Conservation (phyloP, 805 yeast species). For the Wickerhamiella qilinensis region DNA sequence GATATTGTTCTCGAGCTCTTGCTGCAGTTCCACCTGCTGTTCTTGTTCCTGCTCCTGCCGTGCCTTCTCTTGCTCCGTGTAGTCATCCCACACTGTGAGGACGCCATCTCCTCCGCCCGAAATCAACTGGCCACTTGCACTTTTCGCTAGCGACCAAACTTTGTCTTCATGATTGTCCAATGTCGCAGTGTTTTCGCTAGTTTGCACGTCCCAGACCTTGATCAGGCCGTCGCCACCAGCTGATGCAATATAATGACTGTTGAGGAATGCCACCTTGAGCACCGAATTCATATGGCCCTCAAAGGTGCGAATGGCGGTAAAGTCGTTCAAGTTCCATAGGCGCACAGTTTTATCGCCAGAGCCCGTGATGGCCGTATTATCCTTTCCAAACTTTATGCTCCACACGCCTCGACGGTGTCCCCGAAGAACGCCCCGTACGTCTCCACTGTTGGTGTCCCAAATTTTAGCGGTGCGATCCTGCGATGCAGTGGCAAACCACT, state of each 20-base stretch:
- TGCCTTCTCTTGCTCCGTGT: conserved; percentile 54
- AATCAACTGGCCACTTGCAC: conserved; percentile 53
- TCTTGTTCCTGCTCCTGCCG: conserved; percentile 34
- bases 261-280: conserved; percentile 60
- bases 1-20: conserved; percentile 61
- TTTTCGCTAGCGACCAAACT: conserved; percentile 75
- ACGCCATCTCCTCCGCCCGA: conserved; percentile 95
- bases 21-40: conserved; percentile 73
- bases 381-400: conserved; percentile 77
- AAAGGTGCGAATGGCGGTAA: conserved; percentile 59
- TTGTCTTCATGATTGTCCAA: conserved; percentile 84
- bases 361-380: conserved; percentile 55
- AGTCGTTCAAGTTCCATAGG: conserved; percentile 75
- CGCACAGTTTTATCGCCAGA: conserved; percentile 86
- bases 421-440: conserved; percentile 61
- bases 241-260: conserved; percentile 35
- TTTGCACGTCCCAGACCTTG: conserved; percentile 70
- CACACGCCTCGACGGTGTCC: conserved; percentile 94
- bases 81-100: conserved; percentile 76
- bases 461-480: conserved; percentile 84
- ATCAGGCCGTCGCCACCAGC: conserved; percentile 92
- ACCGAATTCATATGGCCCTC: conserved; percentile 93
- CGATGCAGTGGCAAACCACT: conserved; percentile 78
- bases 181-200: conserved; percentile 69
- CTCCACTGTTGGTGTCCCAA: conserved; percentile 81